Base-by-base conservation (phyloP, 192 early-diverging fungal species). In the Coemansia sp. region DNA sequence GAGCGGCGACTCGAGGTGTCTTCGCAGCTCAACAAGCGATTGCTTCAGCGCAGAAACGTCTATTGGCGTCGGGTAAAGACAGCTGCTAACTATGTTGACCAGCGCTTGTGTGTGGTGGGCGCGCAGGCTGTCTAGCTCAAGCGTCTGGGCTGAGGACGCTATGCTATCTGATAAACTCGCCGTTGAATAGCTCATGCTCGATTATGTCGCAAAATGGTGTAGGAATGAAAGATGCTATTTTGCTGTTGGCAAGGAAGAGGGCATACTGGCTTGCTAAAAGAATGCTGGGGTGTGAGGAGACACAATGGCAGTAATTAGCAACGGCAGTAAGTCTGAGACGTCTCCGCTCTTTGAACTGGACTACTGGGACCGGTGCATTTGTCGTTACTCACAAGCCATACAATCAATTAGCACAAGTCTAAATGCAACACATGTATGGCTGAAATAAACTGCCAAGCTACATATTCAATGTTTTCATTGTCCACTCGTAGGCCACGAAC, bases 401-500 rank as follows among this genome's bases (percentile, higher is more conserved):
- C 7, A 4, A 32, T 32, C 29, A 32, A 32, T 4, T 14, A 29
- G 2, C 38, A 2, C 14, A 4, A 27, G 24, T 53, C 29, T 53
- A 32, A 34, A 34, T 29, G 32, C 52, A 53, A 53, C 10, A 17
- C 8, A 19, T 14, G 17, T 18, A n/a, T 3, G 15, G 17, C 2
- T 19, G 29, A 14, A 52, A 4, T 33, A 18, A 52, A 21, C 17
- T 35, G 15, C 29, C 32, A 14, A 32, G 15, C 32, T 53, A 53
- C 52, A 53, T 3, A 35, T 53, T 29, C 39, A 79, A 32, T 8
- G 67, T 24, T 58, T 80, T 80, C 42, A 74, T 69, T 24, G 70
- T 70, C 68, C 89, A 73, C 59, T 92, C 90, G 56, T 92, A 92
- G 0, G 87, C 82, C 29, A 88, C 83, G 67, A 92, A 92, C 1